Base-by-base conservation (phyloP, 2,329 filamentous ascomycete species). In the Xylaria sp. region DNA sequence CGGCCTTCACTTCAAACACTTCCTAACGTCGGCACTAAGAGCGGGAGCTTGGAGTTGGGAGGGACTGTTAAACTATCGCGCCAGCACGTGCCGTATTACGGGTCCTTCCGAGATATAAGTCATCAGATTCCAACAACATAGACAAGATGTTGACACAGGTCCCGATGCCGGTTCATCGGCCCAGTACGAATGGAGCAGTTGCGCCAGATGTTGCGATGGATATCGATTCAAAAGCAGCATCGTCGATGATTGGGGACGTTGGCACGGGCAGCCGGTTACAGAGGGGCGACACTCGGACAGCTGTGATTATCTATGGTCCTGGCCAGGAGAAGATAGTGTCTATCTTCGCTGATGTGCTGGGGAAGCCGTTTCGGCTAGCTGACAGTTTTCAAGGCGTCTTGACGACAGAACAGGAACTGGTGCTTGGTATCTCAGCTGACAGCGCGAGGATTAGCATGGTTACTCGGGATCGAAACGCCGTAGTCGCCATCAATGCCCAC, bases 261-360 rank as follows among this genome's bases (percentile, higher is more conserved):
- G 81, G 79, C 31, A 81, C 84, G 66, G 82, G 81, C 67, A 84
- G 82, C 59, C 82, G 82, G 4, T 81, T 86, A 7, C 81, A 83
- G 68, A 80, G 78, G 44, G 88, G 88, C 31, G 88, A 90, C 73
- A 83, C 83, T 9, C 84, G 88, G 64, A 88, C 86, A 58, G 87
- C 88, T 33, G 86, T 89, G 40, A 88, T 96, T 68, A 80, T 95
- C 20, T 93, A 91, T 78, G 89, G 90, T 11, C 83, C 84, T 26
- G 90, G 88, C 20, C 92, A 95, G 78, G 90, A 94, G 68, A 86
- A 87, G 48, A 92, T 96, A 71, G 89, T 94, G 33, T 87, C 88
- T 26, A 83, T 92, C 40, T 92, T 94, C 73, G 92, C 93, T 31
- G 92, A 95, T 75, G 90, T 95, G 7, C 81, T 96, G 49, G 93